phyloP scores from a whole-genome alignment of 1,284 basidiomycete genomes.

The Xerocomus minutiporus region DNA sequence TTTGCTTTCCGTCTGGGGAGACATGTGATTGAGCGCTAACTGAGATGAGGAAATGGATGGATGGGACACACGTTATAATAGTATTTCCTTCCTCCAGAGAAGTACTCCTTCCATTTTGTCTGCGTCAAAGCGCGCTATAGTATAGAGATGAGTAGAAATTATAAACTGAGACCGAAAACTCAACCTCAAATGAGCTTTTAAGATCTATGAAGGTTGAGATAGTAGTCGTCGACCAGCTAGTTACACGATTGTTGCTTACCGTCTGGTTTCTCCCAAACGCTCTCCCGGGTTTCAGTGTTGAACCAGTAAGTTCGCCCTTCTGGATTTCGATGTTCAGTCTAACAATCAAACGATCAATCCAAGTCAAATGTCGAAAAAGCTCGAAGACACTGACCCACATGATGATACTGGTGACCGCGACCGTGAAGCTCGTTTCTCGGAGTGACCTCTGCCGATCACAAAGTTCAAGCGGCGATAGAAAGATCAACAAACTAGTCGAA shows the following conservation, averaged over 20 bases:
- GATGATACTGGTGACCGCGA: background rate
- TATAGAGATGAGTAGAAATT: constrained; percentile 10
- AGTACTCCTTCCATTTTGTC: constrained; percentile 92
- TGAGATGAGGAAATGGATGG: background rate
- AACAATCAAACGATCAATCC: constrained; percentile 7
- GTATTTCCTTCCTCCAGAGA: constrained; percentile 85
- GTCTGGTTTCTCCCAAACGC: constrained; percentile 87
- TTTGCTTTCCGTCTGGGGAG: constrained; percentile 65
- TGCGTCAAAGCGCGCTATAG: constrained; percentile 76
- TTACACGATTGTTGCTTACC: constrained; percentile 41
- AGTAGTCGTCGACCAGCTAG: background rate
- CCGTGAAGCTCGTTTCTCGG: background rate
- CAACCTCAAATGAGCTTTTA: constrained; percentile 83
- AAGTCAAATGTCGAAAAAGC: background rate
- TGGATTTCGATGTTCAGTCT: constrained; percentile 79
- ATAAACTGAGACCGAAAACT: background rate
- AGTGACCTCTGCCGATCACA: constrained; percentile 7
- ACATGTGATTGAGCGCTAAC: background rate
- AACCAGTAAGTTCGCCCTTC: constrained; percentile 87
- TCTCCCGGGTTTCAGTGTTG: constrained; percentile 70
- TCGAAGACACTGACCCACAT: constrained; percentile 31
- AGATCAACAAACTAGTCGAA: background rate
- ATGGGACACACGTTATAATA: constrained; percentile 74
- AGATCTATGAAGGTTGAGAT: constrained; percentile 45
- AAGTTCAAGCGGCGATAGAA: constrained; percentile 27